phyloP scores from a whole-genome alignment of 2,329 filamentous ascomycete species.

The Madurella fahalii region DNA sequence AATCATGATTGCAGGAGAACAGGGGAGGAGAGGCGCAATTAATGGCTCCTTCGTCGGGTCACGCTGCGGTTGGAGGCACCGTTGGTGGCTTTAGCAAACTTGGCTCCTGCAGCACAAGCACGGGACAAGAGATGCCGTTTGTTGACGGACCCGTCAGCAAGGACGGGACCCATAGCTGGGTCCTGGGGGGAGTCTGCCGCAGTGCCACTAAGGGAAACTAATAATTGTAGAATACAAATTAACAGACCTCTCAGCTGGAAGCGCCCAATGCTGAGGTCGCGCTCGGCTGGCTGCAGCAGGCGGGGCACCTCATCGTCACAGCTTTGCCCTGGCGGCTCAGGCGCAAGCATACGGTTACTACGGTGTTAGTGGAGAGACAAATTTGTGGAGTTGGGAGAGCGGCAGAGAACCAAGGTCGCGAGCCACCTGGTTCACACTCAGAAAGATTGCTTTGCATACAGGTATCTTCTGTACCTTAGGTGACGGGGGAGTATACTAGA shows the following conservation, averaged over 20 bases:
- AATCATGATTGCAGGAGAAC: slow-evolving; percentile 1
- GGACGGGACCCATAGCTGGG: neutral
- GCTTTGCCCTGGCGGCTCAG: too few species aligned
- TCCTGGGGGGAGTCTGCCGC: too few species aligned
- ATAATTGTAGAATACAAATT: neutral
- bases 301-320: neutral
- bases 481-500: too few species aligned
- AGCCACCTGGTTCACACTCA: too few species aligned
- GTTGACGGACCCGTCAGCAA: too few species aligned
- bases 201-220: too few species aligned
- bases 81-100: neutral
- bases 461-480: too few species aligned
- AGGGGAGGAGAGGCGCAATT: neutral
- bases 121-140: too few species aligned
- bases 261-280: neutral
- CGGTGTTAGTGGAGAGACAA: too few species aligned
- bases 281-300: neutral
- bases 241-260: neutral
- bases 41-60: slow-evolving; percentile 4
- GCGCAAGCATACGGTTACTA: too few species aligned
- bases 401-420: neutral
- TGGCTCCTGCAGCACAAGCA: slow-evolving; percentile 1
- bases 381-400: neutral
- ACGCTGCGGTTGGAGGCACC: neutral
- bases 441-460: too few species aligned